Evolutionary conservation across 768 basidiomycete genomes (phyloP).

Genomic region (Candolleomyces eurysporus): DNA sequence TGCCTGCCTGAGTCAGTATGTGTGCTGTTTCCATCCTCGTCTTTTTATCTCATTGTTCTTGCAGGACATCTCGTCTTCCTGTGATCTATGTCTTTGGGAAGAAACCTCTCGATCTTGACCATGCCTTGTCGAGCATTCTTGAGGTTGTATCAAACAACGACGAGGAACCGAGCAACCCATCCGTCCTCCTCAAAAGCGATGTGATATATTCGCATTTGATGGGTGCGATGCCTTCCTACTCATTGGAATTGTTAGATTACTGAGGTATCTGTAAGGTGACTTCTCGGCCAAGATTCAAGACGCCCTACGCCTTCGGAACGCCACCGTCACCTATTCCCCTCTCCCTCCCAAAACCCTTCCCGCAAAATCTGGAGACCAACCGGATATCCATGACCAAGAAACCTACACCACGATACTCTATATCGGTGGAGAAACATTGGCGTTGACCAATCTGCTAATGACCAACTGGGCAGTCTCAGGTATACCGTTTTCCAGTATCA

Average conservation of each 20-base stretch:
- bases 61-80: slow-evolving; percentile 81
- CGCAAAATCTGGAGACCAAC: neutral
- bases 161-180: slow-evolving; percentile 23
- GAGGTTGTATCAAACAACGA: slow-evolving; percentile 28
- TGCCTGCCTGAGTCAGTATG: slow-evolving; percentile 91
- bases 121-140: slow-evolving; percentile 35
- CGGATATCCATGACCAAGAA: neutral
- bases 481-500: no score
- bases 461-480: slow-evolving; percentile 51
- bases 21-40: slow-evolving; percentile 8
- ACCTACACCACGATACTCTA: slow-evolving; percentile 37
- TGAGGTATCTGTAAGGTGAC: slow-evolving; percentile 25
- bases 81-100: slow-evolving; percentile 91
- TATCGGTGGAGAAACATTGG: slow-evolving; percentile 78
- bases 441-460: slow-evolving; percentile 82
- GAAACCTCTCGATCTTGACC: slow-evolving; percentile 54
- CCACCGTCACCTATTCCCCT: slow-evolving; percentile 35
- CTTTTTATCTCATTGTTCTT: neutral
- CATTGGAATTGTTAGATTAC: neutral
- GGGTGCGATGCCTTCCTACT: slow-evolving; percentile 36
- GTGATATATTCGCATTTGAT: slow-evolving; percentile 72
- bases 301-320: slow-evolving; percentile 19
- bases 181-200: slow-evolving; percentile 35
- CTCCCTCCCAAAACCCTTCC: slow-evolving; percentile 22
- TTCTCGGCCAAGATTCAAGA: slow-evolving; percentile 28